Conservation (phyloP, 75 land plant species). For the Selaginella tamariscina region DNA sequence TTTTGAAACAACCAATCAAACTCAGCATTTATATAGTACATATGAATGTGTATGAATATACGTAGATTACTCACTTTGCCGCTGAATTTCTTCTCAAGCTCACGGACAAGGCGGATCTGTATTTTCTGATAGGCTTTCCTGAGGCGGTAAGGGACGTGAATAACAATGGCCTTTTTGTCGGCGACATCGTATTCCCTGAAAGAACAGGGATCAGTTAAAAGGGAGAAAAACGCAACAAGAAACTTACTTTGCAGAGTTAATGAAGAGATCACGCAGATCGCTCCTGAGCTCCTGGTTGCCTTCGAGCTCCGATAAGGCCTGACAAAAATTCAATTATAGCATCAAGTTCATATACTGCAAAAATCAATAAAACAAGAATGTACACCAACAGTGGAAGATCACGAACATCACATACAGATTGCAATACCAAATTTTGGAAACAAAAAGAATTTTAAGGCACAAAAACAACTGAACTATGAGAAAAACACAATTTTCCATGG, state of each 20-base stretch:
- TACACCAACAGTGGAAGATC: too few relatives aligned
- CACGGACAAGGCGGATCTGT: slow-evolving; percentile 65
- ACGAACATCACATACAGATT: too few relatives aligned
- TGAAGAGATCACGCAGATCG: slow-evolving; percentile 55
- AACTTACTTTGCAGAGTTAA: slow-evolving; percentile 69
- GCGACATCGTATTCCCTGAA: slow-evolving; percentile 59
- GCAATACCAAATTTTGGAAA: too few relatives aligned
- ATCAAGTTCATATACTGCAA: too few relatives aligned
- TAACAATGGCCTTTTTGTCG: slow-evolving; percentile 56
- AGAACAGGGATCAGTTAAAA: background rate
- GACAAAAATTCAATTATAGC: too few relatives aligned
- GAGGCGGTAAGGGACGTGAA: slow-evolving; percentile 64
- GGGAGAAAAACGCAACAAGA: background rate
- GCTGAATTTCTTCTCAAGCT: slow-evolving; percentile 86
- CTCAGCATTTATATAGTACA: too few relatives aligned
- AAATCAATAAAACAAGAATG: too few relatives aligned
- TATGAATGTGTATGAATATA: background rate
- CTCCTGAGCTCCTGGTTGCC: slow-evolving; percentile 62
- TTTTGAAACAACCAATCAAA: background rate
- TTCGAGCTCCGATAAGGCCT: slow-evolving; percentile 69
- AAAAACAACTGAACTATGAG: too few relatives aligned
- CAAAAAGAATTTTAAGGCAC: too few relatives aligned
- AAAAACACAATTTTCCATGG: too few relatives aligned
- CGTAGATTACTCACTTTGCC: slow-evolving; percentile 63
- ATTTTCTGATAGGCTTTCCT: slow-evolving; percentile 64